A percentile compares a stretch with the other conserved stretches of the same genome.
Conservation (phyloP, 176 grass and related monocot species). For the Phoenix roebelenii region DNA sequence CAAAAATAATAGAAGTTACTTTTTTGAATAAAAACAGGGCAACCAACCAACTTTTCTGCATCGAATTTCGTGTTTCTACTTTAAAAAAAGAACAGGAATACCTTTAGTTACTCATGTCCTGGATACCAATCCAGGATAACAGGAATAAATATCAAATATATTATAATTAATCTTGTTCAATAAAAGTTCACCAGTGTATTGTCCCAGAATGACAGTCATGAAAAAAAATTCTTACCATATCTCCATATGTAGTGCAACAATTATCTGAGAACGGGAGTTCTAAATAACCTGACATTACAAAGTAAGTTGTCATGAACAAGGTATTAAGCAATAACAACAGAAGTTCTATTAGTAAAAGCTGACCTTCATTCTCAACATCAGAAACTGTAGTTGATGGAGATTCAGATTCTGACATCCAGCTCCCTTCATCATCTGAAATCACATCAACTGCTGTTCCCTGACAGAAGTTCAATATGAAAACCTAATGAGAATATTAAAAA, state of each 20-base stretch:
- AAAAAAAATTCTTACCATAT: neutral
- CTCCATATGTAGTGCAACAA: neutral
- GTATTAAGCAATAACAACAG: neutral
- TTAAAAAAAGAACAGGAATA: too few species aligned
- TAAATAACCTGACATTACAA: slow-evolving; percentile 2
- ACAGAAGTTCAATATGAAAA: neutral
- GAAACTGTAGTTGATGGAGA: slow-evolving; percentile 5
- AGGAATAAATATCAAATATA: too few species aligned
- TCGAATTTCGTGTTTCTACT: too few species aligned
- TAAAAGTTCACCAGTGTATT: too few species aligned
- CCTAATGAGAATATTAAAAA: slow-evolving; percentile 2
- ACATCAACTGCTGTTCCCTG: slow-evolving; percentile 4
- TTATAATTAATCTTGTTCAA: too few species aligned
- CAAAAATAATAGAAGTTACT: too few species aligned
- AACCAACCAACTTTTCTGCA: too few species aligned
- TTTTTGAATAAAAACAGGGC: too few species aligned
- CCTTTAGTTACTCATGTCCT: too few species aligned
- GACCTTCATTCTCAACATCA: slow-evolving; percentile 8
- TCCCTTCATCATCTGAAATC: slow-evolving; percentile 4
- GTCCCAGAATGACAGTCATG: too few species aligned
- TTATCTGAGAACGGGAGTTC: neutral
- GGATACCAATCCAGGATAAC: too few species aligned
- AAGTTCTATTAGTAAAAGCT: neutral
- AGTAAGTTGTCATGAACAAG: neutral
- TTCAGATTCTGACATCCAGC: slow-evolving; percentile 4